phyloP scores from a whole-genome alignment of 2,329 filamentous ascomycete species.

The Fusarium cyanostomum region DNA sequence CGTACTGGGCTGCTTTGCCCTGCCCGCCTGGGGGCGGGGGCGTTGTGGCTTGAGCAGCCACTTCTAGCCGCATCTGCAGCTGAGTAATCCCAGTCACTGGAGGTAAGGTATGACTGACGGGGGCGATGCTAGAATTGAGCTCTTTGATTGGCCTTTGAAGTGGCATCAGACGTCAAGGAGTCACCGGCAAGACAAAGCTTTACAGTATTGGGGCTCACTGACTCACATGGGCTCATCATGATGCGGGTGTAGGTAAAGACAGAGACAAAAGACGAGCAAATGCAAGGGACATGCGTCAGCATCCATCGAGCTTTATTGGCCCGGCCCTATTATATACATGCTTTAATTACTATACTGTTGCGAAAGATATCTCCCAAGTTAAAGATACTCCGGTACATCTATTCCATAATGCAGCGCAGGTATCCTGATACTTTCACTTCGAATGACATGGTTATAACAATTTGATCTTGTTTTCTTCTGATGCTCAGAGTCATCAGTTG shows the following conservation, averaged over 20 bases:
- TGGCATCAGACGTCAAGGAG: slow-evolving; percentile 6
- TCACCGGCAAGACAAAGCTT: slow-evolving; percentile 22
- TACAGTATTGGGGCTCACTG: slow-evolving; percentile 3
- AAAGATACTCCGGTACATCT: no score
- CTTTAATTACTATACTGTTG: no score
- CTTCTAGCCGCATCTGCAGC: slow-evolving; percentile 15
- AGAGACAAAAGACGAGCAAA: background rate
- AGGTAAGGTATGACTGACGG: slow-evolving; percentile 6
- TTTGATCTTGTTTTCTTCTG: background rate
- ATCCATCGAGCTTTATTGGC: no score
- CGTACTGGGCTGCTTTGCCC: slow-evolving; percentile 15
- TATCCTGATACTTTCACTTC: no score
- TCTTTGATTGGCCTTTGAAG: slow-evolving; percentile 15
- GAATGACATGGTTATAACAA: background rate
- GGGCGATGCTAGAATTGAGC: slow-evolving; percentile 10
- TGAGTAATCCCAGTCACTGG: slow-evolving; percentile 25
- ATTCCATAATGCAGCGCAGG: no score
- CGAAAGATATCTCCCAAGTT: no score
- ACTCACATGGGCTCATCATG: slow-evolving; percentile 18
- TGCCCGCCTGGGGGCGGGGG: background rate
- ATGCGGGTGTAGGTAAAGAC: background rate
- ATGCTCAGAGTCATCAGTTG: background rate
- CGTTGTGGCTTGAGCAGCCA: slow-evolving; percentile 20
- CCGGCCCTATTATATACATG: no score
- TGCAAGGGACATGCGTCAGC: no score